Percentiles rank a stretch among this genome's conserved stretches.
Conservation (phyloP, 1,139 yeast species). For the Blastobotrys petasosporus region DNA sequence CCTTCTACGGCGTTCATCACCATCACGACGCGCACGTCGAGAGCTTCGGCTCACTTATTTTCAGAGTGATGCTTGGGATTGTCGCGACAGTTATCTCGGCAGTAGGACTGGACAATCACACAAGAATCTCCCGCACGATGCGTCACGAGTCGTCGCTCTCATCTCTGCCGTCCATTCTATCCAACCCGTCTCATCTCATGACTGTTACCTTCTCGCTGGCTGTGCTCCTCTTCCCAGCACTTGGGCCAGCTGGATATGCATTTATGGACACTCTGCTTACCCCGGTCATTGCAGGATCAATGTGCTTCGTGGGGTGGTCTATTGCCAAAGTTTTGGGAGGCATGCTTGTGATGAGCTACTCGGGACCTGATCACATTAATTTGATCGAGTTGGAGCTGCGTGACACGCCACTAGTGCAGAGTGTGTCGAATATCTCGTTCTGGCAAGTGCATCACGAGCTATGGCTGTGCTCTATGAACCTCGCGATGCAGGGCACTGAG, state of each 20-base stretch:
- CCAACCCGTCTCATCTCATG: slow-evolving; percentile 58
- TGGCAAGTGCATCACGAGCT: slow-evolving; percentile 42
- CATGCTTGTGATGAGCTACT: slow-evolving; percentile 41
- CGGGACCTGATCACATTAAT: slow-evolving; percentile 34
- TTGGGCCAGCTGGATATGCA: slow-evolving; percentile 22
- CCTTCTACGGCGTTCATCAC: slow-evolving; percentile 36
- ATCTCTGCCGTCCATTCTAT: slow-evolving; percentile 29
- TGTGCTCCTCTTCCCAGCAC: slow-evolving; percentile 31
- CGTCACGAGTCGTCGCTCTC: slow-evolving; percentile 20
- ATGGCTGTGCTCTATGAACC: slow-evolving; percentile 36
- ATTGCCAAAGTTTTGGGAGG: slow-evolving; percentile 39
- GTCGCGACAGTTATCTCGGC: slow-evolving; percentile 33
- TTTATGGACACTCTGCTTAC: slow-evolving; percentile 34
- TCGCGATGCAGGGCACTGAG: slow-evolving; percentile 32
- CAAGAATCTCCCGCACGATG: slow-evolving; percentile 29
- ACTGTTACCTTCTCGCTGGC: slow-evolving; percentile 51
- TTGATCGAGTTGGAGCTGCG: slow-evolving; percentile 25
- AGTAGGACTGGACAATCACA: slow-evolving; percentile 31
- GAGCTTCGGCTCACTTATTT: slow-evolving; percentile 23
- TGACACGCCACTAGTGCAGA: slow-evolving; percentile 27
- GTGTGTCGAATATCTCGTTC: slow-evolving; percentile 33
- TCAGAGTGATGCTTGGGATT: slow-evolving; percentile 31
- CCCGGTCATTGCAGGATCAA: slow-evolving; percentile 35
- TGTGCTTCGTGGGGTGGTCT: slow-evolving; percentile 39
- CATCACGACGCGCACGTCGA: slow-evolving; percentile 36